phyloP scores from a whole-genome alignment of 2,329 filamentous ascomycete genomes.

The Emergomyces africanus region DNA sequence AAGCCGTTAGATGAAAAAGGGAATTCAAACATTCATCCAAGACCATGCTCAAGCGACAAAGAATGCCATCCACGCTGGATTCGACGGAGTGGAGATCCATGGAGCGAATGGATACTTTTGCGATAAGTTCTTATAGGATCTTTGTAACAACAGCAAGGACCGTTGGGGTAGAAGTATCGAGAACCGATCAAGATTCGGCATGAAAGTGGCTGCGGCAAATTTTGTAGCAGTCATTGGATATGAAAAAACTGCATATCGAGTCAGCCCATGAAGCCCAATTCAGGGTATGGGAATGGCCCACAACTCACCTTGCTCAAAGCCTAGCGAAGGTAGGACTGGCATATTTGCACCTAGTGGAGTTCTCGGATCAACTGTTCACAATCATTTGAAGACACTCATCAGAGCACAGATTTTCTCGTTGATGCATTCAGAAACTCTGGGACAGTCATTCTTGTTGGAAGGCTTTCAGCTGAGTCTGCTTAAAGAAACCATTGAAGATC shows the following conservation, averaged over 20 bases:
- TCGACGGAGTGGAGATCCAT: constrained; percentile 41
- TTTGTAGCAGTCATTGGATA: constrained; percentile 34
- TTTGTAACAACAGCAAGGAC: constrained; percentile 37
- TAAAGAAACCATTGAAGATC: constrained; percentile 21
- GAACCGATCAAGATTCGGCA: constrained; percentile 40
- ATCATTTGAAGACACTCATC: constrained; percentile 18
- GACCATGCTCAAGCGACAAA: constrained; percentile 35
- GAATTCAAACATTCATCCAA: constrained; percentile 30
- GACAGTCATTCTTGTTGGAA: constrained; percentile 41
- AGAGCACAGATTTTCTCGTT: constrained; percentile 22
- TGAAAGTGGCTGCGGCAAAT: constrained; percentile 38
- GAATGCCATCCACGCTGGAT: constrained; percentile 43
- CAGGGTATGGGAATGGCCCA: constrained; percentile 46
- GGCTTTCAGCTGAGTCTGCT: constrained; percentile 31
- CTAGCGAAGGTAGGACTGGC: constrained; percentile 42
- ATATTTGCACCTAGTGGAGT: constrained; percentile 51
- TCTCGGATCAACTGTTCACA: constrained; percentile 30
- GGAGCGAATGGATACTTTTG: constrained; percentile 39
- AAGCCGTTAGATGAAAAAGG: constrained; percentile 24
- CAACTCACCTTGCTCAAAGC: constrained; percentile 44
- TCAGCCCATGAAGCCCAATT: constrained; percentile 33
- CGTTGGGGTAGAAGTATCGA: constrained; percentile 39
- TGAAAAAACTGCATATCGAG: constrained; percentile 32
- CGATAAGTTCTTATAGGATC: constrained; percentile 39
- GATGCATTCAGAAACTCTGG: constrained; percentile 31